Base-by-base conservation (phyloP, 768 basidiomycete species). In the Leccinum subtestaceum region DNA sequence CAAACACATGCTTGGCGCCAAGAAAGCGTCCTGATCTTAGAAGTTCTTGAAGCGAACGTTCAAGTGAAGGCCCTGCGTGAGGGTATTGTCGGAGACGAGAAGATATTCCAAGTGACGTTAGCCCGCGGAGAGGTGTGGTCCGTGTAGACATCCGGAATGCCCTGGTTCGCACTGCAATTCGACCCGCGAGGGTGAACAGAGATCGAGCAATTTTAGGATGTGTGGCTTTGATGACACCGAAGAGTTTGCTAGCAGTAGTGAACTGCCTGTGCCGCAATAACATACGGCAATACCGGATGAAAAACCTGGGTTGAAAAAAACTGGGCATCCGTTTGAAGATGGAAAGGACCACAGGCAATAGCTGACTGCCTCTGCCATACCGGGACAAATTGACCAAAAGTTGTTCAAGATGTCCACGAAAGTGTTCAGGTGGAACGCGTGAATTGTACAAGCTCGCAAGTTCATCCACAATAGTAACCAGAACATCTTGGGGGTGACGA, bases 1-100 rank as follows among this genome's bases (percentile, higher is more conserved):
- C 63, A 60, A 81, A 77, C 5, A 84, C 58, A 57, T 65, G 74
- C 55, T 77, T 77, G 4, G 84, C 86, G 23, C 78, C 76, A 50
- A 68, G 72, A 17, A 75, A 51, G 17, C 81, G 79, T 13, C 77
- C 73, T 2, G 76, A 63, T 72, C 58, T 21, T 56, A 64, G n/a
- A 57, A 73, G 51, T 55, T 66, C 45, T 70, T 68, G 60, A 27
- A 71, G 59, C 12, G 60, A 59, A 36, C 23, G 36, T 34, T 58
- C 70, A 54, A 62, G 60, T n/a, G 53, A 32, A 23, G 56, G 48
- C 23, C 59, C 66, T 36, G 54, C 36, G 2, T 21, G 43, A 4
- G 56, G 49, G 53, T 48, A 45, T 5, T 55, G 53, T 13, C 61
- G 63, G 29, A 67, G 45, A 17, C 59, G 50, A 50, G 70, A 61